Evolutionary conservation across 1,284 basidiomycete genomes (phyloP), one percentile per base, ranked within the genome.

Genomic region (Ustilago hordei): DNA sequence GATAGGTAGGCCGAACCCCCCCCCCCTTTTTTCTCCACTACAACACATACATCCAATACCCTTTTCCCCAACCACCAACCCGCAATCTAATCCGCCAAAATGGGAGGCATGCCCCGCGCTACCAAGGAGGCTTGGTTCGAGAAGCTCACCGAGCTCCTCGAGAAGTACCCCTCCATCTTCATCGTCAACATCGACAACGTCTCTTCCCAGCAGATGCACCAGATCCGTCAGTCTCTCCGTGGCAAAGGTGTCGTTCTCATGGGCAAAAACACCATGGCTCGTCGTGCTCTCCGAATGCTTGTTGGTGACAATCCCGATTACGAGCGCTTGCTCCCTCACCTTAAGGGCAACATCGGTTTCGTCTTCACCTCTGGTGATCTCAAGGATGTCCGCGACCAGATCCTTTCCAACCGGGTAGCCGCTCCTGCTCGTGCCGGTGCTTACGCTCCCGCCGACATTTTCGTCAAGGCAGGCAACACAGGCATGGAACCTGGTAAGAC

Each of bases 231-330:
- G 82, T 90, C 96, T 61, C 75, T 99, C 87, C 95, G 97, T 85
- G 95, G 95, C 86, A 95, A 94, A 88, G 97, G 93, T 90, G 89
- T 95, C 71, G 95, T 99, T 80, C 89, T 99, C 84, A 99, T 99
- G 97, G 96, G 96, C 87, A 99, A 99, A 90, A 99, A 99, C 92
- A 99, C 97, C 87, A 98, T 99, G 97, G 95, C 98, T 85, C 94
- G 96, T 89, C 95, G 96, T 87, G 96, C 95, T 70, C 91, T 99
- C 81, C 95, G 96, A 83, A 90, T 92, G 87, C 91, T 98, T 88
- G 90, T 98, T 85, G 74, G 90, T 81, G 96, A 98, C 86, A 91
- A 89, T 90, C 96, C 97, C 76, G 92, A 95, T 87, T 95, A 93
- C 90, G 96, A 99, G 90, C 93, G 92, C 87, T 91, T 99, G 87